These are phyloP conservation scores for Hortaea werneckii DNA, from an alignment of 2,329 filamentous ascomycete species.

Conservation along the genomic window DNA sequence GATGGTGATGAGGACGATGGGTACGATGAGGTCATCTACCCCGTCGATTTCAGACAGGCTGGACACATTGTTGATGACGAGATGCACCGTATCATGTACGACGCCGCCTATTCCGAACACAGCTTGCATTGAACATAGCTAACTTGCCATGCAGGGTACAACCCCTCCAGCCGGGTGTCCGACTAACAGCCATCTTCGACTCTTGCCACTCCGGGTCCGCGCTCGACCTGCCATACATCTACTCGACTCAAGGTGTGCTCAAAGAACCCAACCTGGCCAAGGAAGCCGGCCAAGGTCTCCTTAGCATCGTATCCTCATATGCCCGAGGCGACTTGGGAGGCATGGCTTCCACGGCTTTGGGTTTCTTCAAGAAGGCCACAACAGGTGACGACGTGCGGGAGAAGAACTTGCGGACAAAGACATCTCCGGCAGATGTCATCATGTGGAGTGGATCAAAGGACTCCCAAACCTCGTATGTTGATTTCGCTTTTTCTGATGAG, in stretches of 20 bases:
- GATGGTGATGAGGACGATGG: slow-evolving; percentile 75
- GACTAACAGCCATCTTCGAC: slow-evolving; percentile 72
- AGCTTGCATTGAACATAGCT: slow-evolving; percentile 4
- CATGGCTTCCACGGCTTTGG: slow-evolving; percentile 70
- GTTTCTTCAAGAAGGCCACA: slow-evolving; percentile 79
- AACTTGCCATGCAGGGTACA: slow-evolving; percentile 43
- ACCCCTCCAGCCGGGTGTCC: slow-evolving; percentile 69
- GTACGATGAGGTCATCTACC: slow-evolving; percentile 76
- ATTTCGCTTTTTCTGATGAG: slow-evolving; percentile 15
- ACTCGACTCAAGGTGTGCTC: slow-evolving; percentile 68
- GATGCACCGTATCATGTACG: slow-evolving; percentile 62
- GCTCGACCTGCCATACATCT: slow-evolving; percentile 68
- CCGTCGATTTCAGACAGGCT: slow-evolving; percentile 68
- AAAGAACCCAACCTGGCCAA: slow-evolving; percentile 75
- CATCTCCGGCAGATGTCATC: slow-evolving; percentile 86
- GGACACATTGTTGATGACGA: slow-evolving; percentile 77
- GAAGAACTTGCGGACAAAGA: slow-evolving; percentile 77
- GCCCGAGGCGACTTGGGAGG: slow-evolving; percentile 72
- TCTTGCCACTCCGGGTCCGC: slow-evolving; percentile 71
- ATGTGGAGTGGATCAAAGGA: slow-evolving; percentile 99
- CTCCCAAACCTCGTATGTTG: slow-evolving; percentile 75
- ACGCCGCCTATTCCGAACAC: too few relatives aligned
- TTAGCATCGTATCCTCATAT: slow-evolving; percentile 51
- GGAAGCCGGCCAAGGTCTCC: slow-evolving; percentile 63
- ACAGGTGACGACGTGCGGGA: slow-evolving; percentile 69